These are phyloP conservation scores for Cladosporium phlei DNA, from an alignment of 2,329 filamentous ascomycete species.

Conservation along the genomic window DNA sequence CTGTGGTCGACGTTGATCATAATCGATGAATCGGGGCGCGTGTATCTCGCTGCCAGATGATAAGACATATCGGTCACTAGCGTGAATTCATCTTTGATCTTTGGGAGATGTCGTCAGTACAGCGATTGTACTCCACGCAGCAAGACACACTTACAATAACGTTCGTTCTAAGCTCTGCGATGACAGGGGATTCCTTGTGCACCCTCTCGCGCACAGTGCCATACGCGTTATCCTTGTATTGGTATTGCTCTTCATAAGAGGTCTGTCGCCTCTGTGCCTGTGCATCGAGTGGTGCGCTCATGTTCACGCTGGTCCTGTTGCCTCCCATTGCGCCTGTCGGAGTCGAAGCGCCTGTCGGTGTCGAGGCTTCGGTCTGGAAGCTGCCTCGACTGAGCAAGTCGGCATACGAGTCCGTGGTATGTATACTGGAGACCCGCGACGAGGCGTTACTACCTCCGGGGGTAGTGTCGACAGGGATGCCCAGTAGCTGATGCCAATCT, in stretches of 20 bases:
- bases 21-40: slow-evolving; percentile 67
- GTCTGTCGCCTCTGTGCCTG: slow-evolving; percentile 32
- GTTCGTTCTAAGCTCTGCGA: slow-evolving; percentile 47
- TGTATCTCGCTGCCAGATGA: slow-evolving; percentile 69
- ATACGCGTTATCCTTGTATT: slow-evolving; percentile 27
- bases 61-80: slow-evolving; percentile 70
- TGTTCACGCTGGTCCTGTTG: slow-evolving; percentile 19
- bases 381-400: slow-evolving; percentile 11
- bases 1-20: slow-evolving; percentile 73
- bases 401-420: slow-evolving; percentile 16
- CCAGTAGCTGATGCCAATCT: slow-evolving; percentile 2
- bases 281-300: slow-evolving; percentile 16
- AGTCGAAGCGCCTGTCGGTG: neutral
- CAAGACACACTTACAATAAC: slow-evolving; percentile 43
- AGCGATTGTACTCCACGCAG: neutral
- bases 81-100: slow-evolving; percentile 71
- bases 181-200: slow-evolving; percentile 36
- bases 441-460: neutral
- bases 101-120: slow-evolving; percentile 11
- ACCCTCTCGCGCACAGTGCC: slow-evolving; percentile 10
- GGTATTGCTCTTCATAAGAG: slow-evolving; percentile 32
- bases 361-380: neutral
- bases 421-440: slow-evolving; percentile 5
- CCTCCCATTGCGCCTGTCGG: slow-evolving; percentile 7
- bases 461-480: neutral